Evolutionary conservation across 768 basidiomycete genomes (phyloP), one percentile per base, ranked within the genome.

Genomic region (Omphalotus guepiniiformis): DNA sequence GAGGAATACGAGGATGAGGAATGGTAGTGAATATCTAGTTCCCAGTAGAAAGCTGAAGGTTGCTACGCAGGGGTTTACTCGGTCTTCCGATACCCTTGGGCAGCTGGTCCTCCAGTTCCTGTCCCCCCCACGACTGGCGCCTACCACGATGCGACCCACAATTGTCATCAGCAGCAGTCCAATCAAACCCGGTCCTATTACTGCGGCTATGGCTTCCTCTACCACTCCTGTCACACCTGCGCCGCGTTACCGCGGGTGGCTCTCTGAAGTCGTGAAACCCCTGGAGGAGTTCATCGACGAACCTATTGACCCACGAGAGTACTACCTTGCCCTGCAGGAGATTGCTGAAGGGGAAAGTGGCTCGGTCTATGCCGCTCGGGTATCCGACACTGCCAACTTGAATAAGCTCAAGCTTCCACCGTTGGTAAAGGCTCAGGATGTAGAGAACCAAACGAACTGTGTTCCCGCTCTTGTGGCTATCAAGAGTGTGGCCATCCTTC

Each of bases 281-380:
- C 66, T 83, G 21, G 76, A 73, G 38, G 72, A 76, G 22, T 86
- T 81, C 60, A 84, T 91, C 55, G 75, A 83, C 53, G 75, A 80
- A 39, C 60, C 67, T 1, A 62, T 78, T 16, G 78, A 89, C 58
- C 88, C 88, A 3, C 69, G 75, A 1, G 70, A 76, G 3, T 74
- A 78, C 48, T 91, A 86, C 62, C 65, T 72, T 7, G 79, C 88
- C 51, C 67, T 90, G 38, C 77, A 75, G 45, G 89, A 90, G 65
- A 83, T 93, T 23, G 89, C 87, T 0, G 85, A 91, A 60, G 88
- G 90, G 26, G 89, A 91, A 58, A 85, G 78, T 34, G 90, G 90
- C 3, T 82, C 78, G 2, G 85, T 93, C 16, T 77, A 63, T 54
- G 68, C 73, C 18, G 77, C 77, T 5, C 58, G 65, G 5, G 57